Base-by-base conservation (phyloP, 129 eudicot genomes). In the Helichrysum umbraculigerum region DNA sequence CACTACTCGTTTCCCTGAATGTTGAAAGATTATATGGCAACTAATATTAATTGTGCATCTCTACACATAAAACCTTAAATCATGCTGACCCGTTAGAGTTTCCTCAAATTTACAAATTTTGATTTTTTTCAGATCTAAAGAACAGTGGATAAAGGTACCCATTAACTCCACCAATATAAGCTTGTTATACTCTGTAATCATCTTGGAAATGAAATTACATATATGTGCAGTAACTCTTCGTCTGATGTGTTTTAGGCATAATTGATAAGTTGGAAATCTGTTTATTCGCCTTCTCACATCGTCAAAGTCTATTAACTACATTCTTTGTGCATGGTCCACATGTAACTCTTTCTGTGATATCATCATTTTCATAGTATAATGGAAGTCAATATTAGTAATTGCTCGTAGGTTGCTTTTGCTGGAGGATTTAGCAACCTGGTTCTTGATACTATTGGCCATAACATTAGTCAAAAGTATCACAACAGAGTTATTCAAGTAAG, bases 391-490 rank as follows among this genome's bases (percentile, higher is more conserved):
- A 34, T 12, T 76, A 78, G 66, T 78, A 85, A 70, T 70, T 50
- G 19, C 64, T 79, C 37, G 28, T 71, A 93, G 98, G 91, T 93
- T 16, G 80, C 85, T 73, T 90, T 88, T 72, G 77, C 76, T 75
- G 97, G 97, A 78, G 98, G 98, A 63, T 21, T 90, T 60, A 76
- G 87, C 75, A 83, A 84, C 81, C 85, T 93, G 85, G 80, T 88
- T 76, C 97, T 93, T 77, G 98, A 93, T 77, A 90, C 96, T n/a
- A 88, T 91, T 41, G 98, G 97, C 74, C 97, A 93, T 75, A 82
- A 82, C 65, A 78, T 90, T 60, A 93, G 98, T 83, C 79, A 84
- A 70, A 93, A 93, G 88, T 93, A 93, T 87, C 98, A 84, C 74
- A 88, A 87, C 68, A 78, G 97, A 83, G 98, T 93, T 79, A 86